These are phyloP conservation scores for Annulohypoxylon nitens DNA, from an alignment of 495 filamentous ascomycete genomes.

Conservation along the genomic window DNA sequence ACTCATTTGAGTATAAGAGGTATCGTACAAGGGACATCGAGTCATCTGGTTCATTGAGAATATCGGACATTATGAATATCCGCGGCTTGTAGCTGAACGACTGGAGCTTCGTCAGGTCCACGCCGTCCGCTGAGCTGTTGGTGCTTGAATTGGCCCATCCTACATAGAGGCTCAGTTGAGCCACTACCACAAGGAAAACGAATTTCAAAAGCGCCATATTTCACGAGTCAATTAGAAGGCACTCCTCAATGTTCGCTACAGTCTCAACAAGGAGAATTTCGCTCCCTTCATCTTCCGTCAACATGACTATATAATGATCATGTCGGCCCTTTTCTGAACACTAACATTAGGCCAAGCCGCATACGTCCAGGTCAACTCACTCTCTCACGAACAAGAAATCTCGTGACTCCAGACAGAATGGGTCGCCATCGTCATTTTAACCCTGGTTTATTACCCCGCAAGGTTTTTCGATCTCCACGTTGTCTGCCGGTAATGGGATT, in stretches of 20 bases:
- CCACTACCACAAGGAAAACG: background rate
- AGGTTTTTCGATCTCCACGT: background rate
- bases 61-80: slow-evolving; percentile 23
- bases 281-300: background rate
- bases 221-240: background rate
- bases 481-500: background rate
- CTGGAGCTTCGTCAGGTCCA: slow-evolving; percentile 13
- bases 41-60: slow-evolving; percentile 25
- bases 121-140: background rate
- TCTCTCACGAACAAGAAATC: background rate
- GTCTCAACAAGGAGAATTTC: background rate
- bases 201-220: background rate
- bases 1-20: slow-evolving; percentile 30
- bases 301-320: background rate
- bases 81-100: slow-evolving; percentile 22
- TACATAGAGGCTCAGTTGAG: slow-evolving; percentile 5
- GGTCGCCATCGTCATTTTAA: background rate
- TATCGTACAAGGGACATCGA: slow-evolving; percentile 29
- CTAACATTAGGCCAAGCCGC: background rate
- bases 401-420: background rate
- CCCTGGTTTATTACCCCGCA: background rate
- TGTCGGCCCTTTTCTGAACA: background rate
- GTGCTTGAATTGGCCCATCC: slow-evolving; percentile 7
- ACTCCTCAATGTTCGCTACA: background rate
- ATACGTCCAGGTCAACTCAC: background rate